Evolutionary conservation across 2,329 filamentous ascomycete species (phyloP).

Genomic region (Coccinonectria pachysandricola): DNA sequence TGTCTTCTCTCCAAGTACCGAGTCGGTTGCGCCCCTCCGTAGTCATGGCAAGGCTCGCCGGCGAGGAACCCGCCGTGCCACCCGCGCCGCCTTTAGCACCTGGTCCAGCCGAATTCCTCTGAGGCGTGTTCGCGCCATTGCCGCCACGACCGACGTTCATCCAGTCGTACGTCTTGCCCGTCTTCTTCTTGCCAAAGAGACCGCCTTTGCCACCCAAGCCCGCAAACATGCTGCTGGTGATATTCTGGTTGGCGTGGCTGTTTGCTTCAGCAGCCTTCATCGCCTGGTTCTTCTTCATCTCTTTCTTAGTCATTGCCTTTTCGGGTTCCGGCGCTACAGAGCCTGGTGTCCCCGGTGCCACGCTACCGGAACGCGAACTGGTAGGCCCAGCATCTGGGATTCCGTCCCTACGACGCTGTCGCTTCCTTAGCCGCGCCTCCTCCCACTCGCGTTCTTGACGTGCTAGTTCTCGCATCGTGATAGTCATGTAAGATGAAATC

Average conservation of each 20-base stretch:
- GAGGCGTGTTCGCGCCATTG: slow-evolving; percentile 44
- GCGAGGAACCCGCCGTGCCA: slow-evolving; percentile 18
- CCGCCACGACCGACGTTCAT: slow-evolving; percentile 47
- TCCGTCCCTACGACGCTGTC: slow-evolving; percentile 51
- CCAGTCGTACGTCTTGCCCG: slow-evolving; percentile 63
- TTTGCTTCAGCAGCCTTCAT: slow-evolving; percentile 69
- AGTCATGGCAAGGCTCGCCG: slow-evolving; percentile 34
- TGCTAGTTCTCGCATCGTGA: slow-evolving; percentile 50
- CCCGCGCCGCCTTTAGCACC: slow-evolving; percentile 24
- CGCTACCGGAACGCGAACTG: slow-evolving; percentile 43
- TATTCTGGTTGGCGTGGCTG: slow-evolving; percentile 72
- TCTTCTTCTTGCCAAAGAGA: slow-evolving; percentile 49
- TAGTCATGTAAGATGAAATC: slow-evolving; percentile 40
- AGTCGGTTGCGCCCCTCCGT: slow-evolving; percentile 51
- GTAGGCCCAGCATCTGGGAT: slow-evolving; percentile 39
- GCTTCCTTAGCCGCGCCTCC: slow-evolving; percentile 58
- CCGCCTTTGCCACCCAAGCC: slow-evolving; percentile 53
- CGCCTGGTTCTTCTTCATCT: slow-evolving; percentile 63
- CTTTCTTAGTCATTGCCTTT: slow-evolving; percentile 78
- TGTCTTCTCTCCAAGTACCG: slow-evolving; percentile 70
- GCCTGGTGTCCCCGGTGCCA: slow-evolving; percentile 51
- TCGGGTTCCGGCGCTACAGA: slow-evolving; percentile 51
- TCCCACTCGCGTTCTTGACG: slow-evolving; percentile 61
- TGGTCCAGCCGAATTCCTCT: slow-evolving; percentile 24
- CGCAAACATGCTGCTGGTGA: slow-evolving; percentile 65